Evolutionary conservation across 2,329 filamentous ascomycete species (phyloP).

Genomic region (Calonectria crousiana): DNA sequence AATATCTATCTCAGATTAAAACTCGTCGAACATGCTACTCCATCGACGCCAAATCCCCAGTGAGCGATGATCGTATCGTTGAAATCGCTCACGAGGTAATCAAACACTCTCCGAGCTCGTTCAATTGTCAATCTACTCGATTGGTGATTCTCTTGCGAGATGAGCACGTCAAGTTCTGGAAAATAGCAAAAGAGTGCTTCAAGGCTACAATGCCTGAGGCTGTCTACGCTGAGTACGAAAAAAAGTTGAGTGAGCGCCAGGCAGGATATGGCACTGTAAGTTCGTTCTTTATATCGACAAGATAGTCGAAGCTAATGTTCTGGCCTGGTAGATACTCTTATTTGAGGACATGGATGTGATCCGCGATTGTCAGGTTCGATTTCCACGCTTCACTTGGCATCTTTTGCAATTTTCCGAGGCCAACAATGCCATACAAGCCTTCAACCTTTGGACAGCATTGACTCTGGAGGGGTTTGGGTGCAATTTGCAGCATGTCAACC

Average conservation of each 20-base stretch:
- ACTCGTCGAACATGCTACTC: not conserved
- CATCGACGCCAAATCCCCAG: not conserved
- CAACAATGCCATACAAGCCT: not conserved
- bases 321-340: not conserved
- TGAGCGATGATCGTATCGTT: not conserved
- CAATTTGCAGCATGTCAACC: not conserved
- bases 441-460: not conserved
- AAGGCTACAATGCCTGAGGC: not conserved
- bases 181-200: not conserved
- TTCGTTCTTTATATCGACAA: not conserved
- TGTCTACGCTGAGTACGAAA: not conserved
- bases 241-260: not conserved
- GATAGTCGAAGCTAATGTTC: no score
- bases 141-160: not conserved
- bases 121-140: not conserved
- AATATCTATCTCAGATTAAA: not conserved
- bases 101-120: not conserved
- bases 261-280: not conserved
- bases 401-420: not conserved
- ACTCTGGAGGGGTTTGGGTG: not conserved
- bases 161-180: not conserved
- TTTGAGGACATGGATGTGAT: constrained; percentile 6
- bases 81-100: not conserved
- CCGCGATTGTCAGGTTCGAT: not conserved
- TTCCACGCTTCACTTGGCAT: not conserved